Evolutionary conservation across 257 asterid species (phyloP).

Genomic region (Solanum peruvianum): DNA sequence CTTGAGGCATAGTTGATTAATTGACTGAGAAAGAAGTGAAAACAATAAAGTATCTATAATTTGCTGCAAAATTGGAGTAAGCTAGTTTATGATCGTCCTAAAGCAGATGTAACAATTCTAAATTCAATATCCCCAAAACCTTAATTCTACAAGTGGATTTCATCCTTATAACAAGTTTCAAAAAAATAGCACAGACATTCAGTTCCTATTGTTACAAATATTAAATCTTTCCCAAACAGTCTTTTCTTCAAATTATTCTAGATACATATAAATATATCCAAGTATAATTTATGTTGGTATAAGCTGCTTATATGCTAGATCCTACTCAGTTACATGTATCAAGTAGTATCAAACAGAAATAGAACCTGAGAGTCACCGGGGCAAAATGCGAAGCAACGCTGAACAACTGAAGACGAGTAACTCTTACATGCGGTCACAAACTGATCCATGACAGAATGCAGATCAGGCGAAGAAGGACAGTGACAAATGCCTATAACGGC

Average conservation of each 20-base stretch:
- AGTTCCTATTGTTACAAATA: background rate
- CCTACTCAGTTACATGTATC: background rate
- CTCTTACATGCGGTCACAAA: slow-evolving; percentile 49
- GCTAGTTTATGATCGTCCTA: background rate
- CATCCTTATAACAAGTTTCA: background rate
- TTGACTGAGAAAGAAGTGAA: background rate
- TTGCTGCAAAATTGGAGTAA: background rate
- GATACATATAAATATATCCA: background rate
- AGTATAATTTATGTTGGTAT: background rate
- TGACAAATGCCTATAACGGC: slow-evolving; percentile 84
- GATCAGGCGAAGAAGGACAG: slow-evolving; percentile 90
- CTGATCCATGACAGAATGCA: slow-evolving; percentile 45
- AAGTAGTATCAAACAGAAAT: background rate
- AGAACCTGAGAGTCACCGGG: slow-evolving; percentile 75
- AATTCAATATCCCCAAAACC: background rate
- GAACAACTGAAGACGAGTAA: slow-evolving; percentile 80
- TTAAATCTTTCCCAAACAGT: background rate
- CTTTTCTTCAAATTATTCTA: background rate
- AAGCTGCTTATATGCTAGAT: background rate
- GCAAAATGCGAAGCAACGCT: slow-evolving; percentile 84
- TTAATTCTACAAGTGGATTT: background rate
- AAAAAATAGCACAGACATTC: background rate
- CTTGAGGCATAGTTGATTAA: background rate
- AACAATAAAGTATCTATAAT: background rate
- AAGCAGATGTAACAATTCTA: background rate